phyloP scores from a whole-genome alignment of 805 yeast genomes.

The Wickerhamomyces bovis region DNA sequence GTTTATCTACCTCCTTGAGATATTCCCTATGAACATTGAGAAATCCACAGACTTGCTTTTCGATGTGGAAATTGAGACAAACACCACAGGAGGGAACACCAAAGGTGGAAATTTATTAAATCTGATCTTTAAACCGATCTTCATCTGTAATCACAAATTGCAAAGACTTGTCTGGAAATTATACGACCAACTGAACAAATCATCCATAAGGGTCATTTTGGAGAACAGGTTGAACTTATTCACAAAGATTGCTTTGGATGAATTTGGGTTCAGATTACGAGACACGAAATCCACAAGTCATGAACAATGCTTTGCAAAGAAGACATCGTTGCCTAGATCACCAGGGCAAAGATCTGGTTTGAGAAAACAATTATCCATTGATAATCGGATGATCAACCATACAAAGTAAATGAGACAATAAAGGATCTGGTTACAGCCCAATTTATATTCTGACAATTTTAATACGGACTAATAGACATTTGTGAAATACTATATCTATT shows the following conservation, averaged over 20 bases:
- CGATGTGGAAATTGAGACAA: conserved; percentile 9
- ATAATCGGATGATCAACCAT: background rate
- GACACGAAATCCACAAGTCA: background rate
- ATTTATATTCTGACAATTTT: too few relatives aligned
- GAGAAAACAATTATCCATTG: background rate
- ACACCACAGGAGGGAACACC: background rate
- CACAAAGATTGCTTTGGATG: conserved; percentile 3
- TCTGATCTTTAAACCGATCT: conserved; percentile 15
- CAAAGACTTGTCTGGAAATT: conserved; percentile 9
- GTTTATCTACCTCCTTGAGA: conserved; percentile 19
- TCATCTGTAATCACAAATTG: conserved; percentile 7
- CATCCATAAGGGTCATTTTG: conserved; percentile 11
- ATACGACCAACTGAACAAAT: conserved; percentile 6
- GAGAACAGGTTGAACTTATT: conserved; percentile 17
- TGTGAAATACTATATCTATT: too few relatives aligned
- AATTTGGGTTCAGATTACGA: background rate
- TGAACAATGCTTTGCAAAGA: background rate
- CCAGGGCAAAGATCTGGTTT: background rate
- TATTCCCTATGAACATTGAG: conserved; percentile 13
- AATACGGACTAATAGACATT: background rate
- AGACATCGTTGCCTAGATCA: background rate
- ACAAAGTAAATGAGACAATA: background rate
- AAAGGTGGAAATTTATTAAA: conserved; percentile 6
- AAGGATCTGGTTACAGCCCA: too few relatives aligned
- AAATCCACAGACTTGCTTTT: conserved; percentile 11